Evolutionary conservation across 2,329 filamentous ascomycete species (phyloP).

Genomic region (Ophiostoma sp.): DNA sequence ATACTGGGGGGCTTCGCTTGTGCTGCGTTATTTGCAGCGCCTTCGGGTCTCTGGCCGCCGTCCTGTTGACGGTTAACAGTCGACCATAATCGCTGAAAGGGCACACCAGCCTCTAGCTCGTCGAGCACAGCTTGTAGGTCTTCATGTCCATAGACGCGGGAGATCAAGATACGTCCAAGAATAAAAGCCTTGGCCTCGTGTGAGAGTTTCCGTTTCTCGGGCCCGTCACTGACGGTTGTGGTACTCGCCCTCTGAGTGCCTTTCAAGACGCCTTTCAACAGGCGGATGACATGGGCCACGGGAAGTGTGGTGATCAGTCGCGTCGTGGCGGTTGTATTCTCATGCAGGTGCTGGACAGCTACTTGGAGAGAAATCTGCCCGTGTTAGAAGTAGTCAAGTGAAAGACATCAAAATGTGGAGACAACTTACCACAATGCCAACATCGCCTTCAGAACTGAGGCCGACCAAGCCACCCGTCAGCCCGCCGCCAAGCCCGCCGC

Average conservation of each 20-base stretch:
- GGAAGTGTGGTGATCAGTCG: conserved; percentile 54
- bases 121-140: conserved; percentile 58
- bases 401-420: neutral
- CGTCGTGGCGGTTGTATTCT: conserved; percentile 33
- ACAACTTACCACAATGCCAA: conserved; percentile 40
- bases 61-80: neutral
- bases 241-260: conserved; percentile 26
- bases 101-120: conserved; percentile 39
- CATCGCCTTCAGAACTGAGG: conserved; percentile 54
- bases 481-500: conserved; percentile 49
- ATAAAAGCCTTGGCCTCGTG: conserved; percentile 25
- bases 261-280: conserved; percentile 45
- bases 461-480: conserved; percentile 52
- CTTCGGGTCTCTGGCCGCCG: neutral
- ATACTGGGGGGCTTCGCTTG: neutral
- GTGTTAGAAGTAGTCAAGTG: neutral
- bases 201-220: neutral
- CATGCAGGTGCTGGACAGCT: conserved; percentile 44
- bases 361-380: conserved; percentile 52
- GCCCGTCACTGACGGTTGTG: conserved; percentile 23
- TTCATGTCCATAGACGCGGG: conserved; percentile 59
- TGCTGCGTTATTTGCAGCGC: neutral
- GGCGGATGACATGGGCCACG: conserved; percentile 42
- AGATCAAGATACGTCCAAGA: conserved; percentile 54
- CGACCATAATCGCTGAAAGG: conserved; percentile 28